Evolutionary conservation across 139 green algal species (phyloP), one percentile per base, ranked within the genome.

Genomic region (Mesostigma viride): DNA sequence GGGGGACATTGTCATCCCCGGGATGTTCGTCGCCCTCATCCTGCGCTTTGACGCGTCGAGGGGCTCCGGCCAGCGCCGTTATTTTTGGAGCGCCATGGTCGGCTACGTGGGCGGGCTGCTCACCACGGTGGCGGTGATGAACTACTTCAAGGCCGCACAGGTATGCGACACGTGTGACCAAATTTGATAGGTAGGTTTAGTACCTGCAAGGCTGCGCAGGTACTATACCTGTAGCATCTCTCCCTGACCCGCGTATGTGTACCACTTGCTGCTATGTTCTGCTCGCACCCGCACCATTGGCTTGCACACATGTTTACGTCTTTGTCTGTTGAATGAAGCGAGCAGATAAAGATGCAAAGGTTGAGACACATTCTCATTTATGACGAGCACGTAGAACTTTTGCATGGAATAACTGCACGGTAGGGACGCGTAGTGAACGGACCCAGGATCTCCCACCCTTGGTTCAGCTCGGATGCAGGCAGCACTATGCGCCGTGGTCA

Each of bases 61-160:
- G 11, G 14, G 20, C 3, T 40, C 24, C 22, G 62, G 64, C 8
- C 58, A 57, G 71, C 35, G 34, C 3, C 17, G 35, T n/a, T 84
- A 82, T 73, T 85, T 85, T 48, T 56, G 36, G n/a, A 53, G 44
- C 17, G 81, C 85, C 1, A 93, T 96, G 61, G 73, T 65, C 1
- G 91, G 87, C 14, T 99, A 99, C 68, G 72, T 83, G 0, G 62
- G 68, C 3, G 93, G 92, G 0, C 72, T 99, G 20, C 71, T 63
- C 1, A 76, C 86, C 20, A 99, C 93, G 0, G 94, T 98, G 35
- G 72, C 90, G 0, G 84, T 99, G 5, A 99, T 99, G 93, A 96
- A 95, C 69, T 76, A 88, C 6, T 99, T 99, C 80, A 81, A 96
- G 64, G 82, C 90, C 17, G 92, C 92, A 2, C 91, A 97, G 74